Conservation (phyloP, 768 basidiomycete genomes). For the Cyclocybe aegerita region DNA sequence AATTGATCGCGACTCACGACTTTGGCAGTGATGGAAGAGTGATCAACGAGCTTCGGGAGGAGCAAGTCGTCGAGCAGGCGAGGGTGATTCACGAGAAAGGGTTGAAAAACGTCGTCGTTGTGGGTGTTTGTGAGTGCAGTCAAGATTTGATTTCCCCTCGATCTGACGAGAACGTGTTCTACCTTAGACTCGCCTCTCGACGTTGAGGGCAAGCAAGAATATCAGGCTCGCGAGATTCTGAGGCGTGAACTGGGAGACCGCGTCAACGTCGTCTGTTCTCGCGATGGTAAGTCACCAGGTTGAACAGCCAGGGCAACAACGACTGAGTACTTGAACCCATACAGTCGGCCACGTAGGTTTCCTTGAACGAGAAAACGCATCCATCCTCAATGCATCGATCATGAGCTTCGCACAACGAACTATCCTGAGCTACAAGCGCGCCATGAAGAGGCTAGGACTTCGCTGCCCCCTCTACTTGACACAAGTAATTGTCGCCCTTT, state of each 20-base stretch:
- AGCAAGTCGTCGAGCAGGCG: conserved; percentile 46
- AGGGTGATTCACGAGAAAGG: conserved; percentile 26
- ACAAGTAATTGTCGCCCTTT: conserved; percentile 19
- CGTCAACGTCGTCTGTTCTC: conserved; percentile 51
- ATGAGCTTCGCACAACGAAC: conserved; percentile 57
- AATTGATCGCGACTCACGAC: not conserved
- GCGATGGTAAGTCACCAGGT: conserved; percentile 33
- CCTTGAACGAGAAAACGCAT: conserved; percentile 65
- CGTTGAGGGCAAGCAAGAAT: conserved; percentile 29
- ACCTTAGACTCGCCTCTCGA: conserved; percentile 31
- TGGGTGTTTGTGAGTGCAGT: conserved; percentile 27
- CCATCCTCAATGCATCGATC: conserved; percentile 67
- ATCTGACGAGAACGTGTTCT: not conserved
- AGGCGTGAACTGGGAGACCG: conserved; percentile 32
- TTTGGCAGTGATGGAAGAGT: conserved; percentile 25
- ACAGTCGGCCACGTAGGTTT: conserved; percentile 58
- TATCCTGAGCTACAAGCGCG: conserved; percentile 51
- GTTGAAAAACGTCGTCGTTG: conserved; percentile 26
- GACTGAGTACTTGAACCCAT: not conserved
- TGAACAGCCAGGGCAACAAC: not conserved
- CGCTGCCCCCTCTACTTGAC: conserved; percentile 54
- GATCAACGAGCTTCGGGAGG: conserved; percentile 36
- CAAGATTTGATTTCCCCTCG: not conserved
- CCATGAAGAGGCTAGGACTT: conserved; percentile 46
- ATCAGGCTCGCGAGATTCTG: conserved; percentile 28